Evolutionary conservation across 495 filamentous ascomycete genomes (phyloP).

Genomic region (Bacidia gigantensis): DNA sequence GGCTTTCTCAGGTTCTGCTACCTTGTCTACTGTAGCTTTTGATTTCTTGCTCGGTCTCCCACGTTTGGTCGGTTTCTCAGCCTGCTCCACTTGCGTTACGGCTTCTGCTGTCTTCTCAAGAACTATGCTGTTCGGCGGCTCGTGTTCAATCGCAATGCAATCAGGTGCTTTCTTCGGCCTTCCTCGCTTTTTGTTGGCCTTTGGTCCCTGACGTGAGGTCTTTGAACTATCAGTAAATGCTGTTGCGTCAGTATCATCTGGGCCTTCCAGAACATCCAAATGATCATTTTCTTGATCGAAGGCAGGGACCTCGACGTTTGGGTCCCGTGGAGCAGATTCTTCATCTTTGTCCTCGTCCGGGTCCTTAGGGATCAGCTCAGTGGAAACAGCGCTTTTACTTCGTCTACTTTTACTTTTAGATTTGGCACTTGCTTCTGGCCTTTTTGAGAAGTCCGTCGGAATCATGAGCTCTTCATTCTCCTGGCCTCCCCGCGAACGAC

Average conservation of each 20-base stretch:
- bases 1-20: not conserved
- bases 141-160: not conserved
- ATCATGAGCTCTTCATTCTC: conserved; percentile 8
- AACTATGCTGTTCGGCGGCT: conserved; percentile 17
- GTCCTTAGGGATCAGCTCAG: conserved; percentile 11
- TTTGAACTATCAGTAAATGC: conserved; percentile 8
- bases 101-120: not conserved
- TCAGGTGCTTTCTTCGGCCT: conserved; percentile 17
- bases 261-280: not conserved
- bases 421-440: conserved; percentile 16
- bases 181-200: conserved; percentile 19
- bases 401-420: conserved; percentile 10
- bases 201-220: conserved; percentile 11
- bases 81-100: not conserved
- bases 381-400: conserved; percentile 13
- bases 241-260: not conserved
- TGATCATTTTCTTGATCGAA: not conserved
- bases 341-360: conserved; percentile 10
- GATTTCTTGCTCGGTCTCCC: not conserved
- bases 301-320: not conserved
- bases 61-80: not conserved
- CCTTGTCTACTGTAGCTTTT: not conserved
- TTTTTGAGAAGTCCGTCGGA: conserved; percentile 19
- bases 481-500: conserved; percentile 12
- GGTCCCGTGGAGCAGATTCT: not conserved